phyloP scores from a whole-genome alignment of 2,329 filamentous ascomycete genomes.

The Conoideocrella luteorostrata region DNA sequence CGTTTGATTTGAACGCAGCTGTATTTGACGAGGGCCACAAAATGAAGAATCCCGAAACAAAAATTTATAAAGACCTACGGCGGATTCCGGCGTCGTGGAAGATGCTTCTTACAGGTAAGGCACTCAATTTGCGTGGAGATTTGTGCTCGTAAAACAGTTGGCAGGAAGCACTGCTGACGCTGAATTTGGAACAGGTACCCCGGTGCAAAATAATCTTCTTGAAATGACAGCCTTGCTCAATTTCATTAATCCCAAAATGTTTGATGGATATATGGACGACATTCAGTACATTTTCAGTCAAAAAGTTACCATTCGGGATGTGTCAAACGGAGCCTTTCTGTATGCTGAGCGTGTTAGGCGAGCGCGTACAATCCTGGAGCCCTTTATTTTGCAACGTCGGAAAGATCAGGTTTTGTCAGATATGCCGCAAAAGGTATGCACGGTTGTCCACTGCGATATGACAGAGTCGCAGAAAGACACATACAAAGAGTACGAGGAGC shows the following conservation, averaged over 20 bases:
- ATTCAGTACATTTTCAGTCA: constrained; percentile 87
- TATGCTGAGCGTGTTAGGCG: constrained; percentile 81
- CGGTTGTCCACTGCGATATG: constrained; percentile 76
- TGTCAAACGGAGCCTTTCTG: constrained; percentile 73
- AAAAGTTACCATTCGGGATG: constrained; percentile 77
- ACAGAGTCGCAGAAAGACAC: constrained; percentile 64
- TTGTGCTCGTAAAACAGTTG: not conserved
- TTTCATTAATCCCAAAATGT: constrained; percentile 88
- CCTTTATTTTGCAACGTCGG: constrained; percentile 88
- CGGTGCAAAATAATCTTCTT: constrained; percentile 88
- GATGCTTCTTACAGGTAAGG: constrained; percentile 57
- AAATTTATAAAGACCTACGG: constrained; percentile 72
- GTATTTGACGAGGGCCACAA: constrained; percentile 95
- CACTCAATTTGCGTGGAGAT: not conserved
- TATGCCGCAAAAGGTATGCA: constrained; percentile 71
- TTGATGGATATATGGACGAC: constrained; percentile 68
- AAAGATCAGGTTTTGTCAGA: constrained; percentile 87
- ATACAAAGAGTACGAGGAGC: constrained; percentile 59
- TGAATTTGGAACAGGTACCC: constrained; percentile 70
- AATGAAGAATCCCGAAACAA: constrained; percentile 80
- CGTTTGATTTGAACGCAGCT: constrained; percentile 44
- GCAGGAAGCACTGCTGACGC: constrained; percentile 12
- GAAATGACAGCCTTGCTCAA: constrained; percentile 85
- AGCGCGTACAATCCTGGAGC: constrained; percentile 86
- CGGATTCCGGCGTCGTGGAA: constrained; percentile 76